Evolutionary conservation across 2,329 filamentous ascomycete genomes (phyloP), one percentile per base, ranked within the genome.

Genomic region (Xylaria sp.): DNA sequence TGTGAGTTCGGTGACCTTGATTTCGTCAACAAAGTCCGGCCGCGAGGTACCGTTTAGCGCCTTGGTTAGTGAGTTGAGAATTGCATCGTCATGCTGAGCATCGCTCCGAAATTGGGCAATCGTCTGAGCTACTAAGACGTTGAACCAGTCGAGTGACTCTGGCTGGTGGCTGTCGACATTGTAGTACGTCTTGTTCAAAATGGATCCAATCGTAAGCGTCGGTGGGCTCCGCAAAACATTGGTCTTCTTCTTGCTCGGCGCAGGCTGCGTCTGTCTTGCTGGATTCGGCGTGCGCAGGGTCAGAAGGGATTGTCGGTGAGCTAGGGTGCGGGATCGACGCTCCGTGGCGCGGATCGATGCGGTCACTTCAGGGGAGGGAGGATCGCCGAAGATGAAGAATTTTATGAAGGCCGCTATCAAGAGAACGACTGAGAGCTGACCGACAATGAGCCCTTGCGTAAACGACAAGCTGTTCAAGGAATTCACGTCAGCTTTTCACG

Each of bases 311-410:
- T 88, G 85, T 72, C 87, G 86, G 75, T 96, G 91, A 23, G 88
- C 86, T 58, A 92, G 79, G 1, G 89, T 90, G 64, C 88, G 81
- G 55, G 88, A 85, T 60, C 87, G 85, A 30, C 90, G 85, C 66
- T 91, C 87, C 9, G 88, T 87, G 59, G 89, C 90, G 66, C 89
- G 85, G 49, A 89, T 79, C 6, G 90, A 82, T 10, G 91, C 90
- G 18, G 89, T 90, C 57, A 88, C 86, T 64, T 96, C 92, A 62
- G 91, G 82, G 1, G 90, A 91, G 0, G 92, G 91, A 4, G 91
- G 86, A 72, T 97, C 94, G 68, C 94, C 94, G 72, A 99, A 97
- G 71, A 99, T 97, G 83, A 99, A 99, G 84, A 97, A 99, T 74
- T 96, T 96, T 76, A 99, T 97, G 76, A 99, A 97, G 67, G 89